Percentiles rank a stretch among this genome's conserved stretches.
Conservation (phyloP, 257 asterid genomes). For the Solanum chiquidenum region DNA sequence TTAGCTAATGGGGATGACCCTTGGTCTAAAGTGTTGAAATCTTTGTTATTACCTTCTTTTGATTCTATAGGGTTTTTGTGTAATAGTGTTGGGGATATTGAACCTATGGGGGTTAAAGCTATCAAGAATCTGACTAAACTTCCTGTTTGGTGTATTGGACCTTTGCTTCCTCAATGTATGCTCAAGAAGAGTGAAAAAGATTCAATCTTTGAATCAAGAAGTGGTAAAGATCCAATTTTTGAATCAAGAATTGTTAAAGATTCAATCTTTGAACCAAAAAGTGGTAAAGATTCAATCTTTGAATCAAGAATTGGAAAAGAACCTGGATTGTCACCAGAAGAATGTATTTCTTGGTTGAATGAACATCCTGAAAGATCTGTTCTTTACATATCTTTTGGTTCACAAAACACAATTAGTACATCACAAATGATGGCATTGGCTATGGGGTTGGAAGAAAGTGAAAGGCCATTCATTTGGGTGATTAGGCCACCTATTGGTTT, state of each 20-base stretch:
- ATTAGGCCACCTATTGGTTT: conserved; percentile 74
- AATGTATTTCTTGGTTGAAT: conserved; percentile 66
- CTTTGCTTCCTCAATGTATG: conserved; percentile 58
- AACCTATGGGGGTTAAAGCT: conserved; percentile 42
- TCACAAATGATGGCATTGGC: conserved; percentile 87
- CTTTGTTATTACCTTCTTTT: conserved; percentile 26
- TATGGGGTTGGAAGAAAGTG: conserved; percentile 54
- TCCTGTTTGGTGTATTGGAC: conserved; percentile 82
- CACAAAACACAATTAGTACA: conserved; percentile 68
- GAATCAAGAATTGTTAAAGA: neutral
- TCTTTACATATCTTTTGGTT: conserved; percentile 83
- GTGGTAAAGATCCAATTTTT: conserved; percentile 22
- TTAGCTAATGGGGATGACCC: conserved; percentile 63
- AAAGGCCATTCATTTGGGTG: conserved; percentile 59
- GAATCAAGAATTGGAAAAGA: conserved; percentile 48
- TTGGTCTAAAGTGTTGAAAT: conserved; percentile 71
- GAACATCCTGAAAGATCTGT: conserved; percentile 30
- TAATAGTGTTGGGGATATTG: conserved; percentile 65
- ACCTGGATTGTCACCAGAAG: conserved; percentile 56
- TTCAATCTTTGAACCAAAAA: conserved; percentile 22
- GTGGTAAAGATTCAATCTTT: conserved; percentile 28
- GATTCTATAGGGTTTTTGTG: conserved; percentile 50
- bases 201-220: conserved; percentile 22
- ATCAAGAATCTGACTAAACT: conserved; percentile 28
- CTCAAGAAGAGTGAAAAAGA: conserved; percentile 1